A percentile compares a stretch with the other conserved stretches of the same genome.
Evolutionary conservation across 148 eudicot genomes (phyloP).

Genomic region (Pouteria glomerata): DNA sequence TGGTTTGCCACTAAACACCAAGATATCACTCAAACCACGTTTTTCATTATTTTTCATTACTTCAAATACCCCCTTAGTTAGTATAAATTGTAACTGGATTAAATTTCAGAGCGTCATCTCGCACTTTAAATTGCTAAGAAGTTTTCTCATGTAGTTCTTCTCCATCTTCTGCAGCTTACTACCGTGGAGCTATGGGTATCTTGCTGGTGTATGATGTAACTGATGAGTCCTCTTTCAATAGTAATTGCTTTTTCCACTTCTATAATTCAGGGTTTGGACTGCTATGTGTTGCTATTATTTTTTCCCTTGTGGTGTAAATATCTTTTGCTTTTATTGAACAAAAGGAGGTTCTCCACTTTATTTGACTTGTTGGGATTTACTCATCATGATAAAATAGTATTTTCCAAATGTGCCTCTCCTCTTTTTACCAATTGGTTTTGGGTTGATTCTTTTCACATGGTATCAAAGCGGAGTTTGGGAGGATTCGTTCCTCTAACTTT

Average conservation of each 20-base stretch:
- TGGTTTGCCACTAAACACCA: no score
- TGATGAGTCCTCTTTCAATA: slow-evolving; percentile 79
- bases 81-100: neutral
- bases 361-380: no score
- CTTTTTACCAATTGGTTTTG: no score
- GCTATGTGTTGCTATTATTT: neutral
- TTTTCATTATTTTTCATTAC: neutral
- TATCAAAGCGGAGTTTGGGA: no score
- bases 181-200: slow-evolving; percentile 93
- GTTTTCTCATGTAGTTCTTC: slow-evolving; percentile 7
- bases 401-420: no score
- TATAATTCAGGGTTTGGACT: neutral
- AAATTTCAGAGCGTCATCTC: neutral
- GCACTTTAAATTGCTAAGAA: neutral
- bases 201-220: no score
- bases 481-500: no score
- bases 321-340: neutral
- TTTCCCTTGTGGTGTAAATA: neutral
- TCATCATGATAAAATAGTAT: no score
- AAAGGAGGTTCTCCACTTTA: neutral
- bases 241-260: slow-evolving; percentile 28
- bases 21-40: no score
- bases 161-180: slow-evolving; percentile 51
- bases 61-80: neutral
- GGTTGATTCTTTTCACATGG: no score